A percentile compares a stretch with the other conserved stretches of the same genome.
Conservation (phyloP, 371 early-diverging fungal genomes). For the Circinella minor region DNA sequence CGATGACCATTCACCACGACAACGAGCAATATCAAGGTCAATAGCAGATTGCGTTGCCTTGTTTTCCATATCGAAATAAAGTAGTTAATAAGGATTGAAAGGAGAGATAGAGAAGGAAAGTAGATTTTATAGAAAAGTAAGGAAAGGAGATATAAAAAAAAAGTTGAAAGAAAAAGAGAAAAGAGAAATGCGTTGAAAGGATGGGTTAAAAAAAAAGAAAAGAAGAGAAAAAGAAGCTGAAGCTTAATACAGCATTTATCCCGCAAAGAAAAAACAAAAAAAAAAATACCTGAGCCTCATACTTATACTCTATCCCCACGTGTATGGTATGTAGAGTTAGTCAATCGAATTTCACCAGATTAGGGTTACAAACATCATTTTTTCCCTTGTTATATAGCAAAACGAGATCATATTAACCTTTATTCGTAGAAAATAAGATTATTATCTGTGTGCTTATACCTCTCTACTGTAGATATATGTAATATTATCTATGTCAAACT, state of each 20-base stretch:
- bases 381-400: neutral
- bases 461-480: too few species aligned
- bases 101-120: too few species aligned
- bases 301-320: neutral
- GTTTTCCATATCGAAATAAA: neutral
- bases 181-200: slow-evolving; percentile 11
- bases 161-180: neutral
- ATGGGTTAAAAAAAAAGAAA: neutral
- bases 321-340: neutral
- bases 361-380: neutral
- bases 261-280: neutral
- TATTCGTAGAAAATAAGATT: too few species aligned
- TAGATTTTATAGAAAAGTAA: neutral
- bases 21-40: slow-evolving; percentile 62
- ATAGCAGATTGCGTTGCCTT: slow-evolving; percentile 6
- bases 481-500: too few species aligned
- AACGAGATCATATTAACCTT: neutral
- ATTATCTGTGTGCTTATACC: too few species aligned
- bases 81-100: too few species aligned
- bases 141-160: neutral
- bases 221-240: neutral
- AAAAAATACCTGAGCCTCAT: neutral
- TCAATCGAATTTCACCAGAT: slow-evolving; percentile 6
- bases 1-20: slow-evolving; percentile 59
- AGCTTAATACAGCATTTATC: neutral